phyloP scores from a whole-genome alignment of 257 asterid species.

The Ilex asprella region DNA sequence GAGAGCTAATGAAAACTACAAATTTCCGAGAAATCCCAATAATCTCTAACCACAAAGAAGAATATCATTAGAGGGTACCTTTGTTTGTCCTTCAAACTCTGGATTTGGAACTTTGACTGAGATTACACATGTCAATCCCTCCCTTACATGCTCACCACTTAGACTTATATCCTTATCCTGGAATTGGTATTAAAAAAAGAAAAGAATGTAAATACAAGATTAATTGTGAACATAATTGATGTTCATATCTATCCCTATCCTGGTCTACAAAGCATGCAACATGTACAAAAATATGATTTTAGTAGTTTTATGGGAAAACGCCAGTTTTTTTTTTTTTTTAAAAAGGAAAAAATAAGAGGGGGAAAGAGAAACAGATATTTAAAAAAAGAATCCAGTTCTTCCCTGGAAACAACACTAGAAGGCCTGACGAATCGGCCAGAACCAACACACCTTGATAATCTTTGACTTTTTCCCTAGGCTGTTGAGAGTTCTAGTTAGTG shows the following conservation, averaged over 20 bases:
- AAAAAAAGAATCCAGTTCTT: neutral
- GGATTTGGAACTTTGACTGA: conserved; percentile 93
- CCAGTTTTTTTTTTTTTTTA: too few relatives aligned
- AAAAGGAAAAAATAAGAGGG: neutral
- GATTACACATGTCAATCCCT: conserved; percentile 90
- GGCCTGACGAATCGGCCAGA: neutral
- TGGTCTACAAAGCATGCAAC: too few relatives aligned
- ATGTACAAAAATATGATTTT: too few relatives aligned
- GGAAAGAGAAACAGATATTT: too few relatives aligned
- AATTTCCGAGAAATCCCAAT: neutral
- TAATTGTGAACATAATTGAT: neutral
- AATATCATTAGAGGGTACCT: conserved; percentile 34
- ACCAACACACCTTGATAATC: conserved; percentile 58
- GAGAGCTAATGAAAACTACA: neutral
- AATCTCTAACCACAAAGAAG: neutral
- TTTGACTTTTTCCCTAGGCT: conserved; percentile 85
- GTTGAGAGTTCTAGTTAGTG: conserved; percentile 85
- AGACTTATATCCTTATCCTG: conserved; percentile 90
- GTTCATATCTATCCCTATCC: neutral
- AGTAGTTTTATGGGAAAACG: too few relatives aligned
- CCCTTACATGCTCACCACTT: conserved; percentile 97
- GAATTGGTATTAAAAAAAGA: conserved; percentile 8
- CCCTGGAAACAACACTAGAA: neutral
- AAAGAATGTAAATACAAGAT: neutral
- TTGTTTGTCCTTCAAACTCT: conserved; percentile 98